Percentiles rank a stretch among this genome's conserved stretches.
Evolutionary conservation across 352 stramenopile species (phyloP).

Genomic region (Pythium brachiatum): DNA sequence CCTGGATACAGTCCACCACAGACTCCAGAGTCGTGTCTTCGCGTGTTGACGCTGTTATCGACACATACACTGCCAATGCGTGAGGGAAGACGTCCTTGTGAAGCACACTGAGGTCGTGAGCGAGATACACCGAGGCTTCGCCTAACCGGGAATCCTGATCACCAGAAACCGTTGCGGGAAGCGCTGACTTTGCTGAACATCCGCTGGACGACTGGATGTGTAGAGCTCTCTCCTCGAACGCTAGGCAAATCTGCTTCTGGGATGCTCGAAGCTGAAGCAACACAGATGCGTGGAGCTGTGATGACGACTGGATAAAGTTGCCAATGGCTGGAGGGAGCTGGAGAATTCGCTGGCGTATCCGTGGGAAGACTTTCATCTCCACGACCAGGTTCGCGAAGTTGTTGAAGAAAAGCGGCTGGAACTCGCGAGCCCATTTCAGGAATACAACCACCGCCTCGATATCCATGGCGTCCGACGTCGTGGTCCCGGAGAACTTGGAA

Average conservation of each 20-base stretch:
- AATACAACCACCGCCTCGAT: conserved; percentile 29
- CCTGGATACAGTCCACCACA: not conserved
- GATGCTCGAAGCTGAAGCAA: not conserved
- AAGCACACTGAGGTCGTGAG: conserved; percentile 1
- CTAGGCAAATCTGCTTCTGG: not conserved
- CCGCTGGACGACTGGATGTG: not conserved
- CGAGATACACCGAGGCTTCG: not conserved
- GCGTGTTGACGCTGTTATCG: not conserved
- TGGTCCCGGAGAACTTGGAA: conserved; percentile 36
- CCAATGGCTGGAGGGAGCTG: not conserved
- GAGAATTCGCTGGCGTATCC: conserved; percentile 30
- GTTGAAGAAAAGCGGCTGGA: conserved; percentile 46
- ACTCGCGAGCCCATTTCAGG: conserved; percentile 37
- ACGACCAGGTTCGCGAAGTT: conserved; percentile 31
- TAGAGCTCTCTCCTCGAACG: not conserved
- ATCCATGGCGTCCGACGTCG: conserved; percentile 1
- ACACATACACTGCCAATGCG: not conserved
- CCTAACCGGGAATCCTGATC: not conserved
- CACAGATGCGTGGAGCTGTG: not conserved
- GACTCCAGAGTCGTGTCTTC: not conserved
- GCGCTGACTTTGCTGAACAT: not conserved
- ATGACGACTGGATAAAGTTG: not conserved
- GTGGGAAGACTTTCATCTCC: conserved; percentile 29
- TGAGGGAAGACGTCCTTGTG: conserved; percentile 1
- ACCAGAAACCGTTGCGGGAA: not conserved